Evolutionary conservation across 331 rosid species (phyloP), one percentile per base, ranked within the genome.

Genomic region (Quercus tomentella): DNA sequence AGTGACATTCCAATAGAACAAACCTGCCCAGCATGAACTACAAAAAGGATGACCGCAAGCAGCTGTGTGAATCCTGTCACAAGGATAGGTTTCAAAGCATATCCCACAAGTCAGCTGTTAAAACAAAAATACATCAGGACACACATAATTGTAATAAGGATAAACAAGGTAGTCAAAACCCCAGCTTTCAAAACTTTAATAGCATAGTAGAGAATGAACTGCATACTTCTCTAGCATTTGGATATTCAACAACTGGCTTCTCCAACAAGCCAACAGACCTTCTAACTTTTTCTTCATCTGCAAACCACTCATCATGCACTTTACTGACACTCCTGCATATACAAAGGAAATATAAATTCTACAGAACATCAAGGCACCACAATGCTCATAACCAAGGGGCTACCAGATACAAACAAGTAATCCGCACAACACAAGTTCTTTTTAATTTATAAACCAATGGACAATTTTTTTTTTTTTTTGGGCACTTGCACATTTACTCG

Each of bases 41-140:
- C 97, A 91, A 66, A 80, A 93, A 49, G 94, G 92, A 83, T 93
- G 97, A 70, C 97, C 93, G 83, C 97, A 93, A 54, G 89, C 84
- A 62, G 91, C 86, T 80, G 92, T 83, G 78, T 77, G 83, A 78
- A 91, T 89, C 84, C 68, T 80, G 41, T 88, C 75, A 51, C 10
- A 68, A 76, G 93, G 88, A 87, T 81, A 83, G 67, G 85, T 71
- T 55, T 93, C 97, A 70, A 93, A 93, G 82, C 97, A 93, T 87
- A 93, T 87, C 70, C 94, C 97, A 70, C 97, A 93, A 25, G 84
- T 84, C 73, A 86, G 85, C 97, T 91, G 91, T 67, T 57, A 84
- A 79, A 31, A 77, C 11, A 15, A 73, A 78, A 58, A 65, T 26
- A 28, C n/a, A 35, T 31, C 16, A 33, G 52, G 35, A 33, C 6